A percentile compares a stretch with the other conserved stretches of the same genome.
These are phyloP conservation scores for Pyricularia pennisetigena DNA, from an alignment of 2,329 filamentous ascomycete genomes.

Conservation along the genomic window DNA sequence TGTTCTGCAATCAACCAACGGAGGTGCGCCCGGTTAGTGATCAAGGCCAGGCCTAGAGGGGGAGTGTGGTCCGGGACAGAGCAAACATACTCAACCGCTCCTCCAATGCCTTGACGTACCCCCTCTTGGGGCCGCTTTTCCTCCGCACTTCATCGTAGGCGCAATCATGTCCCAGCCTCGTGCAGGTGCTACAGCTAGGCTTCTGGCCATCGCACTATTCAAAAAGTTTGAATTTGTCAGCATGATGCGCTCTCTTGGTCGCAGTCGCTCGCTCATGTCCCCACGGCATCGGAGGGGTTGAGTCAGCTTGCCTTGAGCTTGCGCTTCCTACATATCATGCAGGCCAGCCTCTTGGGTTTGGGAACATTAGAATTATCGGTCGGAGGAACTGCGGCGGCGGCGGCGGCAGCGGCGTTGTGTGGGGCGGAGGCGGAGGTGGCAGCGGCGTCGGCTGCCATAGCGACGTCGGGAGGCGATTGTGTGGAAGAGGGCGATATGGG, in stretches of 20 bases:
- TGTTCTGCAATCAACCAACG: slow-evolving; percentile 49
- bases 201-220: slow-evolving; percentile 66
- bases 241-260: neutral
- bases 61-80: neutral
- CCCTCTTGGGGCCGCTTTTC: slow-evolving; percentile 90
- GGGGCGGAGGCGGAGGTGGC: slow-evolving; percentile 5
- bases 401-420: slow-evolving; percentile 6
- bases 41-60: neutral
- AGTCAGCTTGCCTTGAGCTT: slow-evolving; percentile 52
- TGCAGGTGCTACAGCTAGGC: slow-evolving; percentile 82
- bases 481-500: slow-evolving; percentile 17
- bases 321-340: slow-evolving; percentile 84
- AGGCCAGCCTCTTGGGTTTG: slow-evolving; percentile 88
- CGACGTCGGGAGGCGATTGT: slow-evolving; percentile 16
- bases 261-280: neutral
- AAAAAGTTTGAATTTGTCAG: neutral
- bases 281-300: neutral
- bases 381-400: slow-evolving; percentile 15
- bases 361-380: slow-evolving; percentile 45
- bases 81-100: slow-evolving; percentile 69
- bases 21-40: neutral
- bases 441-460: slow-evolving; percentile 16
- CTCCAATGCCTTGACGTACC: slow-evolving; percentile 90
- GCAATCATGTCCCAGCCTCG: slow-evolving; percentile 76
- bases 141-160: slow-evolving; percentile 86